Conservation (phyloP, 2,329 filamentous ascomycete species). For the Decorospora gaudefroyi region DNA sequence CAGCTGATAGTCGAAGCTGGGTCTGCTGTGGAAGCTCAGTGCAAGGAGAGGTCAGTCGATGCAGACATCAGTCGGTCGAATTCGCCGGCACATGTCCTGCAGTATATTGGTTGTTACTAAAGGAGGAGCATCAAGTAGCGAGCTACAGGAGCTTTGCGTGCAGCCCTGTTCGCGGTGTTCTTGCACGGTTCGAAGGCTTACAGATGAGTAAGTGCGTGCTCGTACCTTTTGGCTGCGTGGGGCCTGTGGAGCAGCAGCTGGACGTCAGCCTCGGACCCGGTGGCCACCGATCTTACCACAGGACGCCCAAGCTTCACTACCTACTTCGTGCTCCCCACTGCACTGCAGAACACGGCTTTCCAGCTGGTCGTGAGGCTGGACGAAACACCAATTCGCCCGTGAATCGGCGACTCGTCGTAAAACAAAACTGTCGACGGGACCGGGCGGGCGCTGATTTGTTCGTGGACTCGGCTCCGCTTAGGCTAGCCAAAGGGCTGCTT, state of each 20-base stretch:
- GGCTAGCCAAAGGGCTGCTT: conserved; percentile 29
- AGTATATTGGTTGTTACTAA: no score
- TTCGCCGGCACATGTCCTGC: neutral
- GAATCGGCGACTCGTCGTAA: conserved; percentile 36
- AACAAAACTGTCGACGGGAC: conserved; percentile 37
- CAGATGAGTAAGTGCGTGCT: conserved; percentile 37
- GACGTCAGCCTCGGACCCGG: conserved; percentile 38
- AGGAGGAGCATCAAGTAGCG: conserved; percentile 15
- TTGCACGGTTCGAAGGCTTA: conserved; percentile 40
- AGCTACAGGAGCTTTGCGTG: conserved; percentile 2
- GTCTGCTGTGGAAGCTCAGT: neutral
- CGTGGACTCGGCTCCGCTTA: conserved; percentile 31
- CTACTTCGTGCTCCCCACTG: conserved; percentile 14
- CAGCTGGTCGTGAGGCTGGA: conserved; percentile 24
- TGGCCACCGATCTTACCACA: conserved; percentile 40
- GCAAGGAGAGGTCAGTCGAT: neutral
- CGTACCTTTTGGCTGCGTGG: conserved; percentile 10
- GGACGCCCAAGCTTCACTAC: no score
- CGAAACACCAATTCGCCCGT: conserved; percentile 30
- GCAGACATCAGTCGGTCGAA: no score
- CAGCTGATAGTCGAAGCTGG: conserved; percentile 1
- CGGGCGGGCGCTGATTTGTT: conserved; percentile 35
- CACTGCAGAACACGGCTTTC: conserved; percentile 21
- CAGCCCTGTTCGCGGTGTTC: conserved; percentile 17
- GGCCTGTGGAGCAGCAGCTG: conserved; percentile 16